Evolutionary conservation across 257 asterid species (phyloP).

Genomic region (Nicotiana undulata): DNA sequence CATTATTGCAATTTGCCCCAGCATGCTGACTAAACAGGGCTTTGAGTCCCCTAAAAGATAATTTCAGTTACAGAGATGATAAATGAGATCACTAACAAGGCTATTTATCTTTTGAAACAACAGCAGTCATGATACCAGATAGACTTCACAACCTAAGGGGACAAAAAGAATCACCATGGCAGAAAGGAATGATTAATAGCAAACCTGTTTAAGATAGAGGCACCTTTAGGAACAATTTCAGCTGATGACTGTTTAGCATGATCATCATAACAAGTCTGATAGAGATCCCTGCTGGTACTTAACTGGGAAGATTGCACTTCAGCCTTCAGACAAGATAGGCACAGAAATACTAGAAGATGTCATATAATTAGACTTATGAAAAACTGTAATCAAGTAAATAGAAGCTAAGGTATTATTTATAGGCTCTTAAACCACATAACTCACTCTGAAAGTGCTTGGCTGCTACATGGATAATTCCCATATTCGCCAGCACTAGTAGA

Average conservation of each 20-base stretch:
- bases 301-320: slow-evolving; percentile 37
- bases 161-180: background rate
- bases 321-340: slow-evolving; percentile 34
- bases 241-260: slow-evolving; percentile 25
- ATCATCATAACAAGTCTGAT: slow-evolving; percentile 42
- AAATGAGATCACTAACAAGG: background rate
- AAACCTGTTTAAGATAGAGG: slow-evolving; percentile 5
- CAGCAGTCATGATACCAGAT: background rate
- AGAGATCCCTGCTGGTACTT: slow-evolving; percentile 27
- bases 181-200: background rate
- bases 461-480: background rate
- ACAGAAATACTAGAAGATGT: background rate
- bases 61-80: background rate
- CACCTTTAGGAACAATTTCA: slow-evolving; percentile 23
- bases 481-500: background rate
- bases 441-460: background rate
- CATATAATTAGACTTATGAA: background rate
- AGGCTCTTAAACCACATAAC: background rate
- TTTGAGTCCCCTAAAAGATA: slow-evolving; percentile 35
- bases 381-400: background rate
- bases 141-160: background rate
- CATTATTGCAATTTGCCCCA: slow-evolving; percentile 32
- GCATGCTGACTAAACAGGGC: slow-evolving; percentile 34
- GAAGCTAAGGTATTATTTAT: background rate
- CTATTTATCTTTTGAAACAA: background rate